Conservation (phyloP, 225 moss, liverwort and hornwort species). For the Physcomitrellopsis africana region DNA sequence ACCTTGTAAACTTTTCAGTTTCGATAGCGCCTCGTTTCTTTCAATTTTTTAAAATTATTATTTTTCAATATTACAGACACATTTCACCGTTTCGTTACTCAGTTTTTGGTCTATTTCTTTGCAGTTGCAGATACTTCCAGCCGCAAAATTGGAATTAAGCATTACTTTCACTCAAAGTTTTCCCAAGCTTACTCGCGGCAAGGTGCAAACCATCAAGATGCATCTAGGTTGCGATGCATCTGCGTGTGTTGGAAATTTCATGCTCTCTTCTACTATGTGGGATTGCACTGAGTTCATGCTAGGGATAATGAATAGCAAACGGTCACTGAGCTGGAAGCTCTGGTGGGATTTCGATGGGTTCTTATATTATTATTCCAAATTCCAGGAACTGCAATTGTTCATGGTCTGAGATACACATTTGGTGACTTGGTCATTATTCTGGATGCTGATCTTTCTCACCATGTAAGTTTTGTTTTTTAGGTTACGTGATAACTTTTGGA, state of each 20-base stretch:
- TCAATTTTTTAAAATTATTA: neutral
- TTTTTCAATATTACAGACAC: neutral
- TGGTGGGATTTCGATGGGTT: neutral
- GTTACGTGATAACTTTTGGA: neutral
- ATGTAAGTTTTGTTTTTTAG: conserved; percentile 43
- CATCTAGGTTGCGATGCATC: neutral
- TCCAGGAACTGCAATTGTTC: conserved; percentile 81
- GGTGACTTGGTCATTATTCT: conserved; percentile 76
- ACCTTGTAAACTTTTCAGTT: neutral
- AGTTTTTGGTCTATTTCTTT: conserved; percentile 11
- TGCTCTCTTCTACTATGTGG: neutral
- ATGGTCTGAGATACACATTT: conserved; percentile 75
- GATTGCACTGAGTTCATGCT: neutral
- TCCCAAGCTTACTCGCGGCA: neutral
- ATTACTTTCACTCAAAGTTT: neutral
- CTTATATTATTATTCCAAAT: conserved; percentile 1
- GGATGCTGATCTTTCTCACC: conserved; percentile 87
- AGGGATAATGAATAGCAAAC: neutral
- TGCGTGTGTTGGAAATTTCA: neutral
- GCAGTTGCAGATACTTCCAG: conserved; percentile 73
- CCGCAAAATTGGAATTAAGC: conserved; percentile 79
- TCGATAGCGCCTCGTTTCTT: neutral
- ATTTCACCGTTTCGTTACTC: neutral
- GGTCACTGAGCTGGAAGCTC: neutral
- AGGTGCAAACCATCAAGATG: neutral